Evolutionary conservation across 2,329 filamentous ascomycete species (phyloP).

Genomic region (Lecanicillium sp.): DNA sequence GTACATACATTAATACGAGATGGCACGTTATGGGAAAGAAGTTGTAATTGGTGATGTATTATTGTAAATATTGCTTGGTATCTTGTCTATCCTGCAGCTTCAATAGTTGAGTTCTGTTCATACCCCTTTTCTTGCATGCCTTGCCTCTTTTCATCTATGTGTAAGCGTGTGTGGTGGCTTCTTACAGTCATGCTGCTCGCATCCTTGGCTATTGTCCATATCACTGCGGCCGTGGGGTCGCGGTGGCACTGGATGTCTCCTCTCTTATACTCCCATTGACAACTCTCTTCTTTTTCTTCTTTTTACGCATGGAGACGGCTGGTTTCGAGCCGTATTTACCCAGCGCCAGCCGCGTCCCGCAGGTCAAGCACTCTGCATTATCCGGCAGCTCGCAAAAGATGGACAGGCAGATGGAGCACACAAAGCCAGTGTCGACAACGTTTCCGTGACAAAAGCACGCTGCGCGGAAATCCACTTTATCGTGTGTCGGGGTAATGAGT

Average conservation of each 20-base stretch:
- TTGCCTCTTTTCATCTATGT: no score
- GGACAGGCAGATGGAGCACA: slow-evolving; percentile 92
- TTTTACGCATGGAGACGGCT: slow-evolving; percentile 62
- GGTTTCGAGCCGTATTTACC: slow-evolving; percentile 69
- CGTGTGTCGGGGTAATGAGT: slow-evolving; percentile 70
- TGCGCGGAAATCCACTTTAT: slow-evolving; percentile 91
- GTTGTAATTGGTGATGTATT: no score
- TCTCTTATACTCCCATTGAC: slow-evolving; percentile 43
- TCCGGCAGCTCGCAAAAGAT: slow-evolving; percentile 69
- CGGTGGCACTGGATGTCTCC: slow-evolving; percentile 50
- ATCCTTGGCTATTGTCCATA: no score
- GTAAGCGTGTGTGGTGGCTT: no score
- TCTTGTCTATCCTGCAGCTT: no score
- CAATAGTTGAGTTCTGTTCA: no score
- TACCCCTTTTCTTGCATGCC: no score
- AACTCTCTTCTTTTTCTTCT: slow-evolving; percentile 68
- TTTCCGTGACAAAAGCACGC: slow-evolving; percentile 94
- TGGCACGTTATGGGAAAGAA: no score
- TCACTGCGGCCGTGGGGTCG: slow-evolving; percentile 42
- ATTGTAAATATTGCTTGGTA: no score
- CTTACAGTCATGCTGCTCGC: no score
- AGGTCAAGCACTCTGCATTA: slow-evolving; percentile 69
- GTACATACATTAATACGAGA: no score
- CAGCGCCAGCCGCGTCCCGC: slow-evolving; percentile 70
- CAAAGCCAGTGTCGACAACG: slow-evolving; percentile 86